Base-by-base conservation (phyloP, 2,329 filamentous ascomycete species). In the Pseudogymnoascus sp. region DNA sequence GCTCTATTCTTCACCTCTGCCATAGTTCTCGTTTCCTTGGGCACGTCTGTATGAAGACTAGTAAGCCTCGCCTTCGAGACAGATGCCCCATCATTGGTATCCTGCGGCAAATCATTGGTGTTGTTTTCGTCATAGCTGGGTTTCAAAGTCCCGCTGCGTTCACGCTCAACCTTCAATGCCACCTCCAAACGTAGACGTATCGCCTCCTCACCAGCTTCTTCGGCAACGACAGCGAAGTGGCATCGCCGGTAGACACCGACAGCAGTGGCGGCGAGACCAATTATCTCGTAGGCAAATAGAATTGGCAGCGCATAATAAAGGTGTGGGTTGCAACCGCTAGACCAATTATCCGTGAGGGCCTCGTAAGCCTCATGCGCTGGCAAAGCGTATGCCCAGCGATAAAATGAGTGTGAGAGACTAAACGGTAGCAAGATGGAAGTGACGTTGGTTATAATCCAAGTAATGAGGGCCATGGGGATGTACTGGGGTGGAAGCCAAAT, bases 401-500 rank as follows among this genome's bases (percentile, higher is more conserved):
- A 87, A 67, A 87, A 86, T 0, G 70, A 73, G 0, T 82, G 80
- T 3, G 82, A 79, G 39, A 87, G 73, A 33, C 83, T 80, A 39
- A 86, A 72, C 3, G 80, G 72, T 71, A 87, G 86, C 67, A 87
- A 86, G 0, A 76, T 72, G 0, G 82, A 85, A 0, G 77, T 75
- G 0, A 87, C 83, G 67, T 87, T 87, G 6, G 80, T 81, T 63
- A 87, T 86, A 58, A 87, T 83, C 83, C 82, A 86, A 69, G 86
- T 73, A 0, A 79, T 63, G 1, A 79, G 64, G 27, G 77, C 73
- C 62, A 78, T 76, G 0, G 77, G 72, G 40, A 75, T 39, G 69
- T 52, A 72, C 70, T 0, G 40, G 18, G 40, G 40, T 12, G 40
- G 18, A 25, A 45, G 18, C 40, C 40, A 45, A 18, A 45, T 45